Percentiles rank a stretch among this genome's conserved stretches.
Conservation (phyloP, 257 asterid genomes). For the Schizonepeta tenuifolia region DNA sequence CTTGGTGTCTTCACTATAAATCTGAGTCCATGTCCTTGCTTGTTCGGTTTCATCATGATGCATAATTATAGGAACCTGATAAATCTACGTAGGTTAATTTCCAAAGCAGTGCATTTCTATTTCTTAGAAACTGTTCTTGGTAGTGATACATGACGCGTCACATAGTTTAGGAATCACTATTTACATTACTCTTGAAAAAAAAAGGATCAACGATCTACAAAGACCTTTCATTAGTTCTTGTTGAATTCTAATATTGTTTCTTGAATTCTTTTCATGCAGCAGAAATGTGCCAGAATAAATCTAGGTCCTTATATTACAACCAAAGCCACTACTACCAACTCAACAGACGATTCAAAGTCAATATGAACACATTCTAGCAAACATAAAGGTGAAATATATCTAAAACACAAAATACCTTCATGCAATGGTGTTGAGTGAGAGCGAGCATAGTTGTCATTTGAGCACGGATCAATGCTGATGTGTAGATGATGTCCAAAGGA, state of each 20-base stretch:
- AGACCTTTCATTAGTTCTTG: neutral
- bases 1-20: conserved; percentile 65
- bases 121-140: neutral
- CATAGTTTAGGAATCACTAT: conserved; percentile 2
- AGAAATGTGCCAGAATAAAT: neutral
- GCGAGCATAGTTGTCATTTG: conserved; percentile 98
- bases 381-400: neutral
- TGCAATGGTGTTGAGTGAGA: conserved; percentile 78
- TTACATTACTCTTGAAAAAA: neutral
- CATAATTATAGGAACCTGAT: conserved; percentile 76
- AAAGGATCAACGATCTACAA: neutral
- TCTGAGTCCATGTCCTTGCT: conserved; percentile 74
- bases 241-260: neutral
- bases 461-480: conserved; percentile 83
- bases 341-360: neutral
- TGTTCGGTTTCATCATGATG: conserved; percentile 72
- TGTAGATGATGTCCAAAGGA: conserved; percentile 82
- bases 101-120: conserved; percentile 1
- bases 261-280: neutral
- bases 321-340: neutral
- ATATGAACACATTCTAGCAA: neutral
- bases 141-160: neutral
- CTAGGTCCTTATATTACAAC: neutral
- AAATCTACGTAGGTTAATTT: conserved; percentile 35
- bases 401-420: conserved; percentile 55